A percentile compares a stretch with the other conserved stretches of the same genome.
Conservation (phyloP, 306 rosid species). For the Canavalia ensiformis region DNA sequence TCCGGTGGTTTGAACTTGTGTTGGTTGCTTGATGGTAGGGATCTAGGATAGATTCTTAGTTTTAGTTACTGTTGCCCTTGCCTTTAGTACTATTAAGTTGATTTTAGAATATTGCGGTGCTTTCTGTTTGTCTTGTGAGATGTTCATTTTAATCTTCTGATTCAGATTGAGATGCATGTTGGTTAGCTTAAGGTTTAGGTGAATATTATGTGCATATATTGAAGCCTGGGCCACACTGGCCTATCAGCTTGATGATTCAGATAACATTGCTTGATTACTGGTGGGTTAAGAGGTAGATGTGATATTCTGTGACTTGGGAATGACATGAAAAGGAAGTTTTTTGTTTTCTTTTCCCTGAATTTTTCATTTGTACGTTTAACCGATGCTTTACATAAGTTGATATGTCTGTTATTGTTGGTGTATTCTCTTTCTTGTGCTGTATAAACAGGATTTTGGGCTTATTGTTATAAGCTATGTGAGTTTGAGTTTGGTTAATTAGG, state of each 20-base stretch:
- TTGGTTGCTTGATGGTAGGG: not conserved
- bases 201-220: not conserved
- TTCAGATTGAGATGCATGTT: constrained; percentile 9
- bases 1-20: not conserved
- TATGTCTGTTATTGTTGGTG: not conserved
- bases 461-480: not conserved
- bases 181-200: not conserved
- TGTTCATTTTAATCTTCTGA: not conserved
- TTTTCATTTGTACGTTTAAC: not conserved
- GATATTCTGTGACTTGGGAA: not conserved
- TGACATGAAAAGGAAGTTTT: not conserved
- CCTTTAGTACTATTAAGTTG: not conserved
- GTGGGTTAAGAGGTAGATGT: not conserved
- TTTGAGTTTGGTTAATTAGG: not conserved
- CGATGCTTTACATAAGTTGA: not conserved
- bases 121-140: not conserved
- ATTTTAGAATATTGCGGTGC: not conserved
- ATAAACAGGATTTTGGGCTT: not conserved
- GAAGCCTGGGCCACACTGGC: not conserved
- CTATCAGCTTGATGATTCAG: not conserved
- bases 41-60: not conserved
- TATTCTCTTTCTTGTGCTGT: not conserved
- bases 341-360: not conserved
- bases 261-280: not conserved
- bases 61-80: not conserved